These are phyloP conservation scores for Lathyrus tuberosus DNA, from an alignment of 306 rosid species.

Conservation along the genomic window DNA sequence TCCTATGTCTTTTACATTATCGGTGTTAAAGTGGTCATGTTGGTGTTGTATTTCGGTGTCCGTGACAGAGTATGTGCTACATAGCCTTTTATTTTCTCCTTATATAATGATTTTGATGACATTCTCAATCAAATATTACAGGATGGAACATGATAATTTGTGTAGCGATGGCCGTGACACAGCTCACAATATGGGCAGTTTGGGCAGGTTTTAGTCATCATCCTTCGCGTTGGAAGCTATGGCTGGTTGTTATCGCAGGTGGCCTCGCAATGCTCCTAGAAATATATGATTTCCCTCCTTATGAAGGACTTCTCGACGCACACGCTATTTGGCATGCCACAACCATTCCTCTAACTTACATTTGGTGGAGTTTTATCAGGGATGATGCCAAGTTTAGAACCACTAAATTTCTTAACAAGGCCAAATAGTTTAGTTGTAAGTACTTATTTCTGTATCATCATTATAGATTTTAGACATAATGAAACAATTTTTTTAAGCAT, in stretches of 20 bases:
- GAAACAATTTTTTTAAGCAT: no score
- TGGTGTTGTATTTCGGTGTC: no score
- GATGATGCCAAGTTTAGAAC: constrained; percentile 72
- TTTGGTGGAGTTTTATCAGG: constrained; percentile 89
- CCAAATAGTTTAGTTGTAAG: constrained; percentile 53
- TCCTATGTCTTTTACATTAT: no score
- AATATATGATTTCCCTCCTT: constrained; percentile 77
- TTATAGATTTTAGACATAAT: constrained; percentile 19
- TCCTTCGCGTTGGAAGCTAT: constrained; percentile 77
- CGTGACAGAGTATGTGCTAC: no score
- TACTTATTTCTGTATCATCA: constrained; percentile 19
- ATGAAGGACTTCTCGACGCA: constrained; percentile 67
- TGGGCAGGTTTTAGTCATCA: constrained; percentile 68
- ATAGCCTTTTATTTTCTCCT: background rate
- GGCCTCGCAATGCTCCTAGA: constrained; percentile 81
- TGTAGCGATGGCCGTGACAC: constrained; percentile 62
- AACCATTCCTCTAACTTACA: constrained; percentile 73
- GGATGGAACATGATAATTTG: constrained; percentile 94
- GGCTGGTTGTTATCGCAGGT: constrained; percentile 68
- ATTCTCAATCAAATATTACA: constrained; percentile 36
- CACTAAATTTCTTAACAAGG: constrained; percentile 55
- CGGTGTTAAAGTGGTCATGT: no score
- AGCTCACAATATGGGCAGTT: constrained; percentile 77
- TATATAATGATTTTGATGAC: constrained; percentile 10
- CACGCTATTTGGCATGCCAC: constrained; percentile 86